A percentile compares a stretch with the other conserved stretches of the same genome.
These are phyloP conservation scores for Lasiodiplodia sp. DNA, from an alignment of 2,329 filamentous ascomycete species.

Conservation along the genomic window DNA sequence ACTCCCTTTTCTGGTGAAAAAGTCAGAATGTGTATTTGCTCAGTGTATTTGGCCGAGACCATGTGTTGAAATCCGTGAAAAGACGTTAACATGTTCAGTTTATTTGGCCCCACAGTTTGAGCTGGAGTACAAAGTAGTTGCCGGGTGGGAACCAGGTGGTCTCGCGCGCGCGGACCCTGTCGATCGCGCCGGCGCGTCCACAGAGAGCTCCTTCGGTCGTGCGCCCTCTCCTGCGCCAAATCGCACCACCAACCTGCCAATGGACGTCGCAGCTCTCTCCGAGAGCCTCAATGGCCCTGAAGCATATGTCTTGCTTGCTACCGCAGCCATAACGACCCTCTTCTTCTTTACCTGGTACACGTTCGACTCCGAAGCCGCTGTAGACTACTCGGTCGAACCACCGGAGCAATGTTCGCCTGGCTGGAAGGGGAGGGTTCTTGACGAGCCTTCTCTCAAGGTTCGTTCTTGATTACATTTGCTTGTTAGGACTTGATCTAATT, in stretches of 20 bases:
- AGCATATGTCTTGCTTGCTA: background rate
- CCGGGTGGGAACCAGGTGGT: constrained; percentile 13
- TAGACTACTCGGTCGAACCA: constrained; percentile 66
- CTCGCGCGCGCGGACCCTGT: background rate
- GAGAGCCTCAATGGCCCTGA: constrained; percentile 6
- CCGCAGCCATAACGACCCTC: constrained; percentile 10
- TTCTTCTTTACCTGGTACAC: constrained; percentile 23
- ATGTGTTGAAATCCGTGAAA: background rate
- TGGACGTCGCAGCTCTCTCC: constrained; percentile 9
- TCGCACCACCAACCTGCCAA: constrained; percentile 21
- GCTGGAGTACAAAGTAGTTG: background rate
- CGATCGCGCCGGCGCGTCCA: constrained; percentile 22
- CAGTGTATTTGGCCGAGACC: background rate
- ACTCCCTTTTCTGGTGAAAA: background rate
- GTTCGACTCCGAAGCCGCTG: constrained; percentile 48
- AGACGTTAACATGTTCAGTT: background rate
- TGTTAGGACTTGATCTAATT: constrained; percentile 30
- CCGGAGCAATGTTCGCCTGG: constrained; percentile 65
- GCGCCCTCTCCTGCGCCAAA: background rate
- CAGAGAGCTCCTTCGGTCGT: constrained; percentile 10
- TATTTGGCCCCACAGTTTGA: too few relatives aligned
- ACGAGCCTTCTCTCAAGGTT: constrained; percentile 68
- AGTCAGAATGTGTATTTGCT: background rate
- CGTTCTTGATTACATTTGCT: background rate
- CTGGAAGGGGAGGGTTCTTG: constrained; percentile 64